Percentiles rank a stretch among this genome's conserved stretches.
Conservation (phyloP, 345 rosid species). For the Linum usitatissimum region DNA sequence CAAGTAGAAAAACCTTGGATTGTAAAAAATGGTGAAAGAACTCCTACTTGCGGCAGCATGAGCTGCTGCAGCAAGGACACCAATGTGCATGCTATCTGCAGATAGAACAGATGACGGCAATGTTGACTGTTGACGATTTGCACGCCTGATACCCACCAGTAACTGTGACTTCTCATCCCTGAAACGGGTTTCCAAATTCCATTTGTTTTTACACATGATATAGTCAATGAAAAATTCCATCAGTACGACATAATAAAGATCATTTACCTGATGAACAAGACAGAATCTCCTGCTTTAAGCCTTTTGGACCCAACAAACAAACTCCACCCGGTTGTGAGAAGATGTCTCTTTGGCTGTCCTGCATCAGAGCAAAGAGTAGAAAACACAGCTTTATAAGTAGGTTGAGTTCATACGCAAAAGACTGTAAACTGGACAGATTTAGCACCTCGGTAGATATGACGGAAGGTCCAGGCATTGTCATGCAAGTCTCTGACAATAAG, state of each 20-base stretch:
- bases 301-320: conserved; percentile 90
- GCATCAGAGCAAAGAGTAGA: conserved; percentile 11
- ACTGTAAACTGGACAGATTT: conserved; percentile 14
- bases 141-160: conserved; percentile 84
- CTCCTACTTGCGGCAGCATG: conserved; percentile 84
- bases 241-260: background rate
- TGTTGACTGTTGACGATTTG: conserved; percentile 83
- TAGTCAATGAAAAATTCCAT: background rate
- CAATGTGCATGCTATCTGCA: conserved; percentile 98
- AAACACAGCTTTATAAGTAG: too few relatives aligned
- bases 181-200: background rate
- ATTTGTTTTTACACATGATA: background rate
- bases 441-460: conserved; percentile 87
- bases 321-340: conserved; percentile 98
- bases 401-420: background rate
- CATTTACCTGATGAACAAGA: conserved; percentile 75
- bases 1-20: conserved; percentile 58
- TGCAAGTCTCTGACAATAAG: conserved; percentile 91
- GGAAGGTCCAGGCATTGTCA: conserved; percentile 92
- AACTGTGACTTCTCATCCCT: conserved; percentile 95
- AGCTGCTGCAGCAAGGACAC: conserved; percentile 99
- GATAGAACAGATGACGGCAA: conserved; percentile 90
- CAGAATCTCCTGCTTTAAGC: conserved; percentile 93
- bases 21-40: conserved; percentile 84
- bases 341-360: conserved; percentile 99